Conservation (phyloP, 176 grass and related monocot species). For the Otatea glauca region DNA sequence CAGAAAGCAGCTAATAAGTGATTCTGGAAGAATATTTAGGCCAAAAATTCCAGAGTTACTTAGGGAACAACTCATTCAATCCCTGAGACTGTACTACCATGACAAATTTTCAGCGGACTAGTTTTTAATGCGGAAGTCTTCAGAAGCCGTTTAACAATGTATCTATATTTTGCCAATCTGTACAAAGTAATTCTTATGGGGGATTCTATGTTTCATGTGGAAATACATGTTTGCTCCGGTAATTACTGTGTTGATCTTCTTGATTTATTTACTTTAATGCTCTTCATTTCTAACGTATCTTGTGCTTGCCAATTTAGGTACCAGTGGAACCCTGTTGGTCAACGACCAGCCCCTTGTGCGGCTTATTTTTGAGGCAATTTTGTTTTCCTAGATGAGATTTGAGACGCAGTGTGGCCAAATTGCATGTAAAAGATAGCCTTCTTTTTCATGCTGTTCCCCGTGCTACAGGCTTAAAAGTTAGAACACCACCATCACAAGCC, state of each 20-base stretch:
- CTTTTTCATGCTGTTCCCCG: constrained; percentile 31
- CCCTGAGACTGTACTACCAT: constrained; percentile 61
- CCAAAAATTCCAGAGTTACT: constrained; percentile 64
- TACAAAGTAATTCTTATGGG: neutral
- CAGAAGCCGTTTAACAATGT: neutral
- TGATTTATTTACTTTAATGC: constrained; percentile 17
- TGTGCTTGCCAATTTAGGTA: constrained; percentile 43
- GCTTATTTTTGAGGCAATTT: constrained; percentile 48
- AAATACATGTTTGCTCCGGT: constrained; percentile 15
- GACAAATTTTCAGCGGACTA: constrained; percentile 45
- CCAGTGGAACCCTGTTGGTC: constrained; percentile 43
- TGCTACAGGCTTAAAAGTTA: constrained; percentile 18
- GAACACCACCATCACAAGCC: constrained; percentile 3
- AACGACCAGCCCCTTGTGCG: constrained; percentile 35
- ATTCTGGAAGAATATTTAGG: constrained; percentile 66
- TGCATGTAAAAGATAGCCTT: constrained; percentile 32
- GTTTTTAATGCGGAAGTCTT: constrained; percentile 27
- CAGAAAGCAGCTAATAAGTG: constrained; percentile 69
- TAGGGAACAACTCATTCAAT: constrained; percentile 57
- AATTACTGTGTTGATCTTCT: neutral
- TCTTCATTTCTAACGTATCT: constrained; percentile 19
- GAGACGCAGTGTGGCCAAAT: constrained; percentile 43
- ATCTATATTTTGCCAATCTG: neutral
- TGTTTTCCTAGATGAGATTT: constrained; percentile 50
- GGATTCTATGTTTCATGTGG: constrained; percentile 11